Evolutionary conservation across 2,329 filamentous ascomycete species (phyloP), one percentile per base, ranked within the genome.

Genomic region (Phaeosphaeriaceae sp.): DNA sequence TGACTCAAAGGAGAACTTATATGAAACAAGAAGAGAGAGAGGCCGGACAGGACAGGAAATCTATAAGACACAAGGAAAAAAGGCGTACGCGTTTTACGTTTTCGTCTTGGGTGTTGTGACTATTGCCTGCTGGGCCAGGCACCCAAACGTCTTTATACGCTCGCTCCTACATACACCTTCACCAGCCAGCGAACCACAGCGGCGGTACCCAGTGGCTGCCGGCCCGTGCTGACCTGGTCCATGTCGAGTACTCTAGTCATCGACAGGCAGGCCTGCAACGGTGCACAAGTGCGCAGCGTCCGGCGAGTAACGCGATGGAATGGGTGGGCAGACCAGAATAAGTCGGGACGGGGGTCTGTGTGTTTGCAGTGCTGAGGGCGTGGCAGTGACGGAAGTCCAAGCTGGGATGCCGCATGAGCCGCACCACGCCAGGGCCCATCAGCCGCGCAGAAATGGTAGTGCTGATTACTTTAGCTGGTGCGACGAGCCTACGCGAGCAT

Each of bases 71-170:
- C 4, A 59, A 53, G 48, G 42, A 44, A 60, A 47, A 63, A 61
- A 55, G 40, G 58, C 40, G 53, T 47, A 61, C 25, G 31, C 31
- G 31, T 36, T 53, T 51, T 53, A 56, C 53, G 51, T 47, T 56
- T 54, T 51, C 40, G 57, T 51, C 24, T 51, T 51, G 57, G 49
- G 53, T 61, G 53, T 56, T 57, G 58, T 60, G 55, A 60, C 51
- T 60, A 53, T 42, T 55, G 51, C 60, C 58, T 64, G 67, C 58
- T 58, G 55, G 41, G 55, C 61, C 63, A 60, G 63, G 55, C 61
- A 61, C 57, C 31, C 65, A 72, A 69, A 71, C 69, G 64, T 68
- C 72, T 73, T 73, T 74, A 73, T 73, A 73, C 60, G 57, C 58
- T 54, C 51, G 53, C 54, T 51, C 54, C 46, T 40, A 46, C 54